Base-by-base conservation (phyloP, 768 basidiomycete genomes). In the Tubosaeta brunneosetosa region DNA sequence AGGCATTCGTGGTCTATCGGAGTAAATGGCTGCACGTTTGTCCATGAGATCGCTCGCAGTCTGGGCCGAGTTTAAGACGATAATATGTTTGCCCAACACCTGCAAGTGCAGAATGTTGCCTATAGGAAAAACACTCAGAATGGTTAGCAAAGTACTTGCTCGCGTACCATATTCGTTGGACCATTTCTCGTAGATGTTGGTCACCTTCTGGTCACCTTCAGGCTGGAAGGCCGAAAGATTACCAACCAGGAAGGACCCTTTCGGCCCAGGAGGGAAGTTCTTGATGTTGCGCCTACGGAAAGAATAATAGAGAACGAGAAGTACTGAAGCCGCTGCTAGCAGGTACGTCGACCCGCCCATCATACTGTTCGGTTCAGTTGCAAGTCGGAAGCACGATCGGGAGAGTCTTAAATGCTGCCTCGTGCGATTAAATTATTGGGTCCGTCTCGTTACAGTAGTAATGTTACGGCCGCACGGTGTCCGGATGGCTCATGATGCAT, bases 31-130 rank as follows among this genome's bases (percentile, higher is more conserved):
- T n/a, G 47, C 49, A 8, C 49, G 47, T 16, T 53, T 53, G 34
- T 44, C 47, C 47, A 53, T 47, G 16, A 53, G 42, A 31, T 53
- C 52, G n/a, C 14, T 19, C 2, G 25, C 40, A 5, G 52, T 40
- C 16, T 68, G 61, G 32, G 60, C 51, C 11, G 71, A 72, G 53
- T 71, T 75, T 12, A 75, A 58, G 25, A 75, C 51, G 22, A 74
- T 56, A 10, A 69, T 63, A 5, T 52, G 55, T 6, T 11, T 17
- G 19, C 34, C 25, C 11, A 50, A 36, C 33, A 50, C 16, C 6
- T 36, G 6, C 2, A 50, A 7, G 4, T 50, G 42, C 42, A 50
- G 37, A 13, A 50, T 36, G 1, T 6, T 12, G 26, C 49, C 42
- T 44, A n/a, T 16, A 22, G 3, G 22, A 8, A 2, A 10, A 47